Percentiles rank a stretch among this genome's conserved stretches.
These are phyloP conservation scores for Gnaphalium uliginosum DNA, from an alignment of 129 eudicot species.

Conservation along the genomic window DNA sequence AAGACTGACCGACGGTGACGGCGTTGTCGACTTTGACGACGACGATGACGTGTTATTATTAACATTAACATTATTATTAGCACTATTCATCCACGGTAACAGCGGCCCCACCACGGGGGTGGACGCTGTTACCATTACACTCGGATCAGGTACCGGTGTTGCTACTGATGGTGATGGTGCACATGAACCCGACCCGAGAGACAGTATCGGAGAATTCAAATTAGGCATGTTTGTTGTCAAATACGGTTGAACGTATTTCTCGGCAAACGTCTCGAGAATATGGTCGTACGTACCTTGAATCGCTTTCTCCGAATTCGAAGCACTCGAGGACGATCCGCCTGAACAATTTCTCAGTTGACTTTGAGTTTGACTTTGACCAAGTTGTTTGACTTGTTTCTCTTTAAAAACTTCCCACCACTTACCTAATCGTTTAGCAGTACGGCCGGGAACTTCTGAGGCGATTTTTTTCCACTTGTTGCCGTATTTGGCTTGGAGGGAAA, in stretches of 20 bases:
- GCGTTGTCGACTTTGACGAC: constrained; percentile 45
- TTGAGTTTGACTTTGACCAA: not conserved
- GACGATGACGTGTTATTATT: constrained; percentile 28
- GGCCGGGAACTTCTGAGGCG: constrained; percentile 70
- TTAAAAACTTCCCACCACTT: constrained; percentile 85
- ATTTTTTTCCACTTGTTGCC: constrained; percentile 85
- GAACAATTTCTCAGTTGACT: not conserved
- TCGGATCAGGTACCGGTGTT: constrained; percentile 16
- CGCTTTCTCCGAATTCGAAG: constrained; percentile 41
- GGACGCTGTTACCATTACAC: not conserved
- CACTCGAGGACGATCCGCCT: constrained; percentile 30
- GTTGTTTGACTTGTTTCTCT: constrained; percentile 57
- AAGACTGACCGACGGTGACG: constrained; percentile 60
- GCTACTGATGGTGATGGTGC: not conserved
- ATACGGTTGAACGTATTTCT: constrained; percentile 66
- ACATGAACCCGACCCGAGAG: constrained; percentile 30
- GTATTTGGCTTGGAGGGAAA: constrained; percentile 63
- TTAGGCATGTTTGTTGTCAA: constrained; percentile 39
- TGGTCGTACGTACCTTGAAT: constrained; percentile 65
- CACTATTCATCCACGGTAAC: constrained; percentile 53
- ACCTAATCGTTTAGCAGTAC: constrained; percentile 59
- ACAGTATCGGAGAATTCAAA: constrained; percentile 36
- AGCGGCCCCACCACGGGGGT: not conserved
- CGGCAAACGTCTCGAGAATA: constrained; percentile 62
- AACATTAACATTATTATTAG: constrained; percentile 9